A percentile compares a stretch with the other conserved stretches of the same genome.
These are phyloP conservation scores for Tremella yokohamensis DNA, from an alignment of 768 basidiomycete species.

Conservation along the genomic window DNA sequence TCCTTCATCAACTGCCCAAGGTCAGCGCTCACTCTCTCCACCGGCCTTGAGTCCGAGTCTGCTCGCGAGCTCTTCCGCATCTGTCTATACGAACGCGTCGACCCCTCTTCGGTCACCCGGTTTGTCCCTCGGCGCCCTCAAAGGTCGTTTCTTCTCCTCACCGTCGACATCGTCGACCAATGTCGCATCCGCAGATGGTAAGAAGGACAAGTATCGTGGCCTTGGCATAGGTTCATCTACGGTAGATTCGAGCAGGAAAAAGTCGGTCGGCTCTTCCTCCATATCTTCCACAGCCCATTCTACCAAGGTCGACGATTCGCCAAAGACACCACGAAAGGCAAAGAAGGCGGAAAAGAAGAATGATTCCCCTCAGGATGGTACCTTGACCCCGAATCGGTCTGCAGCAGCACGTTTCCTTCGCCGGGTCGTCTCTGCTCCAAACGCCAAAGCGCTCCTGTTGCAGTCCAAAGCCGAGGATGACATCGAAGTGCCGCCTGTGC, in stretches of 20 bases:
- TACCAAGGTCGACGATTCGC: constrained; percentile 14
- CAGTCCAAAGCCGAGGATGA: constrained; percentile 50
- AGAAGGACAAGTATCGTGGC: constrained; percentile 19
- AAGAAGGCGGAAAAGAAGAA: constrained; percentile 5
- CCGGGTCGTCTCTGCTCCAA: constrained; percentile 93
- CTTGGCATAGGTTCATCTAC: background rate
- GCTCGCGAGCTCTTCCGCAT: background rate
- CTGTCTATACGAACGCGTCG: constrained; percentile 9
- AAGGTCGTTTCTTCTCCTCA: constrained; percentile 40
- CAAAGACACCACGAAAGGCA: constrained; percentile 29
- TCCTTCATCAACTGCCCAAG: background rate
- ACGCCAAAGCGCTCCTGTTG: constrained; percentile 80
- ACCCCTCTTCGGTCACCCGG: constrained; percentile 33
- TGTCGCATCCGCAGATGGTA: constrained; percentile 4
- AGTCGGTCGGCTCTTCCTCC: constrained; percentile 29
- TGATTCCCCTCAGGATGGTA: constrained; percentile 1
- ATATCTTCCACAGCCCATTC: constrained; percentile 19
- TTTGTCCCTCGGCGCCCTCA: constrained; percentile 25
- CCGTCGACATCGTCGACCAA: constrained; percentile 1
- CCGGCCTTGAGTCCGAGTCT: background rate
- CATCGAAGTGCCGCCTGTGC: constrained; percentile 57
- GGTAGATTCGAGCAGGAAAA: constrained; percentile 11
- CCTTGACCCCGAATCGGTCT: constrained; percentile 21
- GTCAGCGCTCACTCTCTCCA: background rate
- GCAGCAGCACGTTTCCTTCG: constrained; percentile 81